Conservation (phyloP, 2,329 filamentous ascomycete species). For the Neonectria neomacrospora region DNA sequence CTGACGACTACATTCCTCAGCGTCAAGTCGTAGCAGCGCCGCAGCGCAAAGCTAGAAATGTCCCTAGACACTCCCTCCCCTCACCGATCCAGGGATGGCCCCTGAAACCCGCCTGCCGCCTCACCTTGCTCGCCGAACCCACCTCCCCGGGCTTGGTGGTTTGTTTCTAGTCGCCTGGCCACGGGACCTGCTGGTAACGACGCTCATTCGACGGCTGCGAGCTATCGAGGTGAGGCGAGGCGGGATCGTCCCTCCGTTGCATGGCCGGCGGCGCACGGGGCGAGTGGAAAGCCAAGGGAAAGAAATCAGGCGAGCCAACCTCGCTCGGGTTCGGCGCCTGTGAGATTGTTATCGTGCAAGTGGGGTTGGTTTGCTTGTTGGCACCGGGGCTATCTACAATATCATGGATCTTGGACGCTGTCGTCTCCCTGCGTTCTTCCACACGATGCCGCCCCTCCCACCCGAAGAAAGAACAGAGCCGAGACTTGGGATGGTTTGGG, state of each 20-base stretch:
- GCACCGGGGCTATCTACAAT: slow-evolving; percentile 17
- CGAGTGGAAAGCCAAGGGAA: slow-evolving; percentile 19
- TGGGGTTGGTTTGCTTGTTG: slow-evolving; percentile 30
- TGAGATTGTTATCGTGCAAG: slow-evolving; percentile 27
- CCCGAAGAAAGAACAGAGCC: not conserved
- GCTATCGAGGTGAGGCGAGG: slow-evolving; percentile 31
- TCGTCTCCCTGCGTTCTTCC: slow-evolving; percentile 11
- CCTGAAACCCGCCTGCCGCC: slow-evolving; percentile 43
- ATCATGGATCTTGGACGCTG: slow-evolving; percentile 11
- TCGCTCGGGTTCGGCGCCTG: slow-evolving; percentile 14
- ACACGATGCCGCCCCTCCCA: not conserved
- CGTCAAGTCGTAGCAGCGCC: slow-evolving; percentile 29
- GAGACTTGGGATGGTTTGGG: not conserved
- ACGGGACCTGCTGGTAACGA: slow-evolving; percentile 36
- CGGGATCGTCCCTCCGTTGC: not conserved
- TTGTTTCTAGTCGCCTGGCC: slow-evolving; percentile 31
- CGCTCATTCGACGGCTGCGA: slow-evolving; percentile 31
- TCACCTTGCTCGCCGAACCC: slow-evolving; percentile 38
- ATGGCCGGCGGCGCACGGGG: slow-evolving; percentile 22
- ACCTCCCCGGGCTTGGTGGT: slow-evolving; percentile 32
- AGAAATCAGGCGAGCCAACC: slow-evolving; percentile 24
- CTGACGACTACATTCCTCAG: slow-evolving; percentile 39
- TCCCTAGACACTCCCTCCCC: slow-evolving; percentile 9
- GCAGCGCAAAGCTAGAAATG: slow-evolving; percentile 12
- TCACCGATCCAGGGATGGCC: slow-evolving; percentile 39